A percentile compares a stretch with the other conserved stretches of the same genome.
phyloP scores from a whole-genome alignment of 2,329 filamentous ascomycete species.

The Cladophialophora exuberans region DNA sequence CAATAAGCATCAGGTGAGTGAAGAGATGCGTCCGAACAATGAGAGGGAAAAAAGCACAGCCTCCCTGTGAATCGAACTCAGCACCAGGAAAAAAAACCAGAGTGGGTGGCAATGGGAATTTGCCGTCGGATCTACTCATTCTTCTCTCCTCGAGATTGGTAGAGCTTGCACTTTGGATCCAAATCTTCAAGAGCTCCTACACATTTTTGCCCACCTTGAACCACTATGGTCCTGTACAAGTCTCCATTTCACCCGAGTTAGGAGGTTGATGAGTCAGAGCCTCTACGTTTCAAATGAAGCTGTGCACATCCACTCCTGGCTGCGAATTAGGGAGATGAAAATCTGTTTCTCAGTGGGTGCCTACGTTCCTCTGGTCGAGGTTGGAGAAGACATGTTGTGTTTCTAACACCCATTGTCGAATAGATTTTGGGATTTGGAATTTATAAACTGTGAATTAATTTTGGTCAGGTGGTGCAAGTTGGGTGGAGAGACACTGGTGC shows the following conservation, averaged over 20 bases:
- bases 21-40: no score
- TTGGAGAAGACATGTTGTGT: no score
- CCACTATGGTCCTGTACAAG: constrained; percentile 7
- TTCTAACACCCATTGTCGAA: background rate
- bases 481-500: background rate
- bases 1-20: no score
- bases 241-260: constrained; percentile 2
- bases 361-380: background rate
- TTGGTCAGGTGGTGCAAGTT: background rate
- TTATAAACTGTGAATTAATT: background rate
- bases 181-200: constrained; percentile 3
- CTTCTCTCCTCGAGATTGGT: no score
- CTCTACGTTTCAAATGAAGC: constrained; percentile 5
- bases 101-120: no score
- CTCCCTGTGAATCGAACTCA: no score
- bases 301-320: constrained; percentile 4
- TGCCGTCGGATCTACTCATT: no score
- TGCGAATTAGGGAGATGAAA: constrained; percentile 6
- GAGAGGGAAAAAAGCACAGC: no score
- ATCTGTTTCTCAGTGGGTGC: no score
- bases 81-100: no score
- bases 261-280: constrained; percentile 4
- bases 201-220: constrained; percentile 4
- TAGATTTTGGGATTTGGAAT: background rate
- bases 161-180: no score